phyloP scores from a whole-genome alignment of 2,329 filamentous ascomycete species.

The Aspergillus candidus region DNA sequence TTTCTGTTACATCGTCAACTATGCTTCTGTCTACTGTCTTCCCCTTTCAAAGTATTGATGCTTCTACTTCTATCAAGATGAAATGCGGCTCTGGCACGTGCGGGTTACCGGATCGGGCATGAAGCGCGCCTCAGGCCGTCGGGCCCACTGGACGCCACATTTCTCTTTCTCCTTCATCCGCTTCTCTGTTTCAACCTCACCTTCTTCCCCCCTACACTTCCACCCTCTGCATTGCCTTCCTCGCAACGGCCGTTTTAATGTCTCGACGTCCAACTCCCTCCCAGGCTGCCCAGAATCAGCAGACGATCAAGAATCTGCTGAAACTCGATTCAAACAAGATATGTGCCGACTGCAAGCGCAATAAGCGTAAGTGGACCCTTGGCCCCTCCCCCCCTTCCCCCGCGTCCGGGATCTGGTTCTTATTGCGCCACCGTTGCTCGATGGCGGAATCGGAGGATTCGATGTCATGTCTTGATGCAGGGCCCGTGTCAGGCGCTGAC shows the following conservation, averaged over 20 bases:
- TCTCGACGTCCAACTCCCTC: slow-evolving; percentile 62
- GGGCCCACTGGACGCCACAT: slow-evolving; percentile 21
- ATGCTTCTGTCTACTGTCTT: neutral
- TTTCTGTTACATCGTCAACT: no score
- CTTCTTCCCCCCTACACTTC: slow-evolving; percentile 3
- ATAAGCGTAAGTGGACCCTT: slow-evolving; percentile 67
- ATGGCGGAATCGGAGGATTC: neutral
- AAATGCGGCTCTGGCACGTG: slow-evolving; percentile 21
- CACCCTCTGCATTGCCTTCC: slow-evolving; percentile 5
- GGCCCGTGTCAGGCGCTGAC: slow-evolving; percentile 12
- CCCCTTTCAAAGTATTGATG: no score
- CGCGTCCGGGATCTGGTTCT: neutral
- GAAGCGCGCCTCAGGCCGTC: slow-evolving; percentile 13
- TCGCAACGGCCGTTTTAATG: slow-evolving; percentile 19
- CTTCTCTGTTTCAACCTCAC: slow-evolving; percentile 11
- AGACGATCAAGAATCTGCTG: slow-evolving; percentile 87
- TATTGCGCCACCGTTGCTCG: neutral
- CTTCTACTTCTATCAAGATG: neutral
- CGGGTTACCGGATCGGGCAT: slow-evolving; percentile 16
- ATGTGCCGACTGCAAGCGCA: slow-evolving; percentile 97
- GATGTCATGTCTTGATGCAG: neutral
- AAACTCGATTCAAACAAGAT: slow-evolving; percentile 95
- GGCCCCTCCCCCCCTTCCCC: slow-evolving; percentile 6
- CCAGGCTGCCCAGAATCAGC: slow-evolving; percentile 85
- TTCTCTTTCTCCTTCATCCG: slow-evolving; percentile 13